phyloP scores from a whole-genome alignment of 2,329 filamentous ascomycete genomes.

The Colletotrichum sansevieriae region DNA sequence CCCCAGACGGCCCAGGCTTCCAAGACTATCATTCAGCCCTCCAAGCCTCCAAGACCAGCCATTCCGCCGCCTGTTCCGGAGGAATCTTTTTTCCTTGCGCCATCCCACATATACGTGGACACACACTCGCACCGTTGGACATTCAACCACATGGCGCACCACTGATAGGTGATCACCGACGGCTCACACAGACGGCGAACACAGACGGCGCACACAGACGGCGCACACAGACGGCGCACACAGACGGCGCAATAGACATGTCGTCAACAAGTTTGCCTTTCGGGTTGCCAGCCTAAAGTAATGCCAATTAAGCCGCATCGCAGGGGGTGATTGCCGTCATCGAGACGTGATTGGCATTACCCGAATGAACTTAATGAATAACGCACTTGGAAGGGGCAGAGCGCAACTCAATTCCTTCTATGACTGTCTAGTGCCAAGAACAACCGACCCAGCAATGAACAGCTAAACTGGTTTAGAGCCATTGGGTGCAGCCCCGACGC shows the following conservation, averaged over 20 bases:
- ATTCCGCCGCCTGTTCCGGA: conserved; percentile 34
- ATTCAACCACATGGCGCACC: conserved; percentile 23
- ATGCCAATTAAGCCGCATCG: background rate
- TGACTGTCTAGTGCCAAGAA: conserved; percentile 18
- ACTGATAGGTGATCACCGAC: conserved; percentile 22
- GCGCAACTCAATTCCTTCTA: conserved; percentile 7
- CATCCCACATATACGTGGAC: background rate
- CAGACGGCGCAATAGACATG: too few relatives aligned
- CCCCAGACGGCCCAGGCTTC: conserved; percentile 12
- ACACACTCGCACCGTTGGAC: too few relatives aligned
- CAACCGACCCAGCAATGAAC: background rate
- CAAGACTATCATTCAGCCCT: background rate
- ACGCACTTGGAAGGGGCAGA: background rate
- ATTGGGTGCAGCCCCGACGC: conserved; percentile 6
- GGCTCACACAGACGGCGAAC: background rate
- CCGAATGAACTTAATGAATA: background rate
- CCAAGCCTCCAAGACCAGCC: conserved; percentile 34
- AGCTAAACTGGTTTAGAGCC: conserved; percentile 23
- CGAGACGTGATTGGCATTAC: background rate
- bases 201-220: conserved; percentile 26
- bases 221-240: too few relatives aligned
- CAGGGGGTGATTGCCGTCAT: conserved; percentile 5
- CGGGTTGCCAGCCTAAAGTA: conserved; percentile 5
- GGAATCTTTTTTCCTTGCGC: conserved; percentile 13
- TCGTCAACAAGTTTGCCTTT: conserved; percentile 20